Evolutionary conservation across 2,329 filamentous ascomycete species (phyloP), one percentile per base, ranked within the genome.

Genomic region (Remersonia thermophila): DNA sequence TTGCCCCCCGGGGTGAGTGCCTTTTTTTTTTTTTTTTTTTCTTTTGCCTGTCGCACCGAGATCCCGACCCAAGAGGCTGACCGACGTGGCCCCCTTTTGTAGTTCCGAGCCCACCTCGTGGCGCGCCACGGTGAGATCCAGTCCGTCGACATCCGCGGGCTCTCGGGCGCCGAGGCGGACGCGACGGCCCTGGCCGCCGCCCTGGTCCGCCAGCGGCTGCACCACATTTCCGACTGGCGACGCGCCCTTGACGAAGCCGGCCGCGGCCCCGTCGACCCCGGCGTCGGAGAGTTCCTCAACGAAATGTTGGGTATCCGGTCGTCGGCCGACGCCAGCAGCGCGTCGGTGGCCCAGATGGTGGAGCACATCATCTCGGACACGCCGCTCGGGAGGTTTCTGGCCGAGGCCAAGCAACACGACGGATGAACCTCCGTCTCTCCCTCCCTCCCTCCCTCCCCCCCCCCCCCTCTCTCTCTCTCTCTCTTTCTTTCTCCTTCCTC

Each of bases 81-180:
- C n/a, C 14, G 20, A 28, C 25, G 30, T 3, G n/a, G 7, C 7
- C 10, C 5, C 5, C 10, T 27, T 27, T 27, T n/a, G n/a, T n/a
- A 53, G 50, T 59, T 65, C 39, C 49, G 44, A 8, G 47, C 55
- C 2, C 33, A 51, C 2, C 53, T 65, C 37, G 61, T 55, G 2
- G 53, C 58, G 18, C 58, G 61, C 1, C 59, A 65, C 38, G 61
- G 60, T 9, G 48, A 55, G 39, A 55, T 66, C 27, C 46, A 52
- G 11, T 45, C 53, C 7, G 48, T 49, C 3, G 28, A 33, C 7
- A 3, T 58, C 3, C 26, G 46, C 2, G 55, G 54, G 0, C 41
- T 57, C 27, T 26, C 37, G 0, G 45, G 42, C 13, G 26, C 26
- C 27, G 34, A 40, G 11, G 33, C 35, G 2, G 23, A 30, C 37